phyloP scores from a whole-genome alignment of 805 yeast genomes.

The Naumovozyma castellii region DNA sequence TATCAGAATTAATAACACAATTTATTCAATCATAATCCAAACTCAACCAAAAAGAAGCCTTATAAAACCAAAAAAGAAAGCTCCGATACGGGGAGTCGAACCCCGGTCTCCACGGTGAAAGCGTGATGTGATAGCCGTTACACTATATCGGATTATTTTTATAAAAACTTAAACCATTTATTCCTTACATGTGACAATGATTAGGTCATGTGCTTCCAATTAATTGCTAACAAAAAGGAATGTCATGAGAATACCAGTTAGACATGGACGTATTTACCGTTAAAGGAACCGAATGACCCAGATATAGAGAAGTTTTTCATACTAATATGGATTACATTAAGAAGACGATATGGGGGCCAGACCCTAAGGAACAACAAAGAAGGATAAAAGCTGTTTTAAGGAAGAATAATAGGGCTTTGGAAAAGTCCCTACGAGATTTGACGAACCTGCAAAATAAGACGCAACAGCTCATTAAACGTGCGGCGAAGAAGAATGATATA shows the following conservation, averaged over 20 bases:
- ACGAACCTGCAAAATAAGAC: conserved; percentile 66
- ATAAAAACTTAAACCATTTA: too few relatives aligned
- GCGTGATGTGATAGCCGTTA: conserved; percentile 31
- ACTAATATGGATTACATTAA: conserved; percentile 67
- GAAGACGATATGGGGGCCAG: conserved; percentile 92
- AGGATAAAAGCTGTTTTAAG: conserved; percentile 72
- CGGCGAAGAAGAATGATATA: conserved; percentile 68
- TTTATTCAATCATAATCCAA: too few relatives aligned
- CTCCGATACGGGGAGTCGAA: conserved; percentile 31
- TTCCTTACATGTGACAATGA: too few relatives aligned
- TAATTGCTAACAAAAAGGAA: too few relatives aligned
- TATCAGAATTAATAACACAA: too few relatives aligned
- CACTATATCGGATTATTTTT: conserved; percentile 25
- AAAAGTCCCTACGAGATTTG: conserved; percentile 51
- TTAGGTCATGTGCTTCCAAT: too few relatives aligned
- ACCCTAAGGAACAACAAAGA: conserved; percentile 78
- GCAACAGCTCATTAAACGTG: conserved; percentile 58
- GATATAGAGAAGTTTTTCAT: too few relatives aligned
- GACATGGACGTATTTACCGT: too few relatives aligned
- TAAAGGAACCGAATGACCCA: too few relatives aligned
- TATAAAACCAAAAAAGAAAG: conserved; percentile 1
- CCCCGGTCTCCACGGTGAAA: conserved; percentile 32
- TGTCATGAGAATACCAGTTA: too few relatives aligned
- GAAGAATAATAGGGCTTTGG: conserved; percentile 76
- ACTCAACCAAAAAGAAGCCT: too few relatives aligned